Evolutionary conservation across 805 yeast species (phyloP), one percentile per base, ranked within the genome.

Genomic region (Nakazawaea wyomingensis): DNA sequence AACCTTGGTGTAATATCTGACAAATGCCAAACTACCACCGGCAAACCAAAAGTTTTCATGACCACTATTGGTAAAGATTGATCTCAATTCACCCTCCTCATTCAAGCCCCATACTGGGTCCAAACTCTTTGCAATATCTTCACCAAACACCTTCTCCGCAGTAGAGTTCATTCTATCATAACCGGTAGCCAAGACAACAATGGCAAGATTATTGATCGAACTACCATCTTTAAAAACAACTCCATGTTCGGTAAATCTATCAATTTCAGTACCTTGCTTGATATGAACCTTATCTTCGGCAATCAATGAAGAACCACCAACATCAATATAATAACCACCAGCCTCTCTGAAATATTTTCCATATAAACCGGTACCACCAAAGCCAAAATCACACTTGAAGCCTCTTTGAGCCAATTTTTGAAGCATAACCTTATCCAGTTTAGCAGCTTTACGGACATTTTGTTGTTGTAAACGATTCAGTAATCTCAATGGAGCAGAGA

Each of bases 241-340:
- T 2, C 66, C 64, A 43, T 55, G 52, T 46, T 62, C 68, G 13
- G 59, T 54, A 53, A 70, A 67, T 34, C 55, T 48, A 34, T 59
- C 60, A 30, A 70, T 60, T 17, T 52, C 50, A 37, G 51, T 55
- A 7, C 69, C 66, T 35, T 61, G 58, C 52, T 65, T 61, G 37
- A 70, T 54, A 22, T 56, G 53, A 44, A 70, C 62, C 45, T 65
- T 64, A 13, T 67, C 71, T 8, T 66, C 64, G 30, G 59, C 54
- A 43, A 70, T 66, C 45, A 64, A 52, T 30, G 57, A 59, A 28
- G 72, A 65, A 45, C 67, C 61, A 7, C 76, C 76, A 34, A 67
- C 72, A 48, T 70, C 73, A 44, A 65, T 66, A 50, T 70, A 70
- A 50, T 69, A 70, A 34, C 76, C 76, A 1, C 74, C 72, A 26